phyloP scores from a whole-genome alignment of 2,329 filamentous ascomycete genomes.

The Pezicula rhizophila region DNA sequence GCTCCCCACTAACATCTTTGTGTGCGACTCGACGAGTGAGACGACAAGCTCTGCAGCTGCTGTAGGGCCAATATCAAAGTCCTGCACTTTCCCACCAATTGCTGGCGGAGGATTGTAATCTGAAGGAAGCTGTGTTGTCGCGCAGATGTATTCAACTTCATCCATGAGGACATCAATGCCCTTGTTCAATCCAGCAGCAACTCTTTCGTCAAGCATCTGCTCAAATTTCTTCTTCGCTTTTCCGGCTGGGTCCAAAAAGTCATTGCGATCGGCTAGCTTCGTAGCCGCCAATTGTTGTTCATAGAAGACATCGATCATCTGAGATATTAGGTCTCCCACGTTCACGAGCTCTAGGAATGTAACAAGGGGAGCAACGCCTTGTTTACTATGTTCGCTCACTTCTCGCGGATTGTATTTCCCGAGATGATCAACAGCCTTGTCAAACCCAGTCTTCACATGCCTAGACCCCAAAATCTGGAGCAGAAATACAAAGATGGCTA shows the following conservation, averaged over 20 bases:
- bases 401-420: conserved; percentile 87
- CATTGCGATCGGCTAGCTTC: conserved; percentile 82
- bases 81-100: conserved; percentile 21
- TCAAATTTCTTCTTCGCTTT: conserved; percentile 98
- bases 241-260: conserved; percentile 86
- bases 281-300: conserved; percentile 84
- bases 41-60: conserved; percentile 75
- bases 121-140: conserved; percentile 75
- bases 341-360: conserved; percentile 97
- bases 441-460: conserved; percentile 89
- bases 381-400: conserved; percentile 57
- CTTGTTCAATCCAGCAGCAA: conserved; percentile 92
- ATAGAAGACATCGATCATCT: conserved; percentile 99
- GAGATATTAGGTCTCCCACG: conserved; percentile 92
- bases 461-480: conserved; percentile 77
- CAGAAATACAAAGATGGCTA: conserved; percentile 78
- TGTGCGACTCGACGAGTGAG: conserved; percentile 81
- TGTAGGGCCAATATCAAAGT: conserved; percentile 65
- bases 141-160: conserved; percentile 92
- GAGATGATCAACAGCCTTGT: conserved; percentile 85
- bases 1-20: conserved; percentile 85
- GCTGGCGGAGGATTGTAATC: conserved; percentile 77
- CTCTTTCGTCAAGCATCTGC: conserved; percentile 95
- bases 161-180: conserved; percentile 98
- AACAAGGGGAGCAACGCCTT: conserved; percentile 80